phyloP scores from a whole-genome alignment of 139 green algal species.

The Volvox reticuliferus region DNA sequence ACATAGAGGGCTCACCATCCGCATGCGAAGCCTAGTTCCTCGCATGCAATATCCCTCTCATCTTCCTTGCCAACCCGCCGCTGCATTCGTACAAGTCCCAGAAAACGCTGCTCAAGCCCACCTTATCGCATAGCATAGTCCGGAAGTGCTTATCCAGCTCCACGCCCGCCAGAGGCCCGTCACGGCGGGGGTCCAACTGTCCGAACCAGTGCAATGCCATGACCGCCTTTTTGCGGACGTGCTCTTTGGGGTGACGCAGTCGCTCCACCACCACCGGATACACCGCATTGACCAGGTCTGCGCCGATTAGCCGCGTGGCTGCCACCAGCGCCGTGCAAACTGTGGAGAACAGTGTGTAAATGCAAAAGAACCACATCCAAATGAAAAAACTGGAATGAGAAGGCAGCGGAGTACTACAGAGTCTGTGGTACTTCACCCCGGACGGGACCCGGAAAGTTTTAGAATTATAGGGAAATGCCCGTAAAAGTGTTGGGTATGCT shows the following conservation, averaged over 20 bases:
- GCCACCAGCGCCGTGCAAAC: slow-evolving; percentile 79
- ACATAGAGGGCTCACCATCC: no score
- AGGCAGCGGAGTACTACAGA: no score
- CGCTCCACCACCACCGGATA: slow-evolving; percentile 71
- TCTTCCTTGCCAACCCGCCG: neutral
- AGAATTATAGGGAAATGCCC: no score
- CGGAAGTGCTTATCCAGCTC: slow-evolving; percentile 82
- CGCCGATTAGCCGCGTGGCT: slow-evolving; percentile 80
- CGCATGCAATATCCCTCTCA: neutral
- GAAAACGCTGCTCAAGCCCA: neutral
- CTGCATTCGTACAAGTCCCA: no score
- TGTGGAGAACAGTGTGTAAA: neutral
- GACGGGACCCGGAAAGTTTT: no score
- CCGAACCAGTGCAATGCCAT: slow-evolving; percentile 89
- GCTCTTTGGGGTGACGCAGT: slow-evolving; percentile 72
- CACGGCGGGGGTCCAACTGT: slow-evolving; percentile 78
- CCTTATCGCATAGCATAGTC: slow-evolving; percentile 82
- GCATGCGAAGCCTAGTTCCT: no score
- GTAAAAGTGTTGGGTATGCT: no score
- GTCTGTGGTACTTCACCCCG: no score
- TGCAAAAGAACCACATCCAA: no score
- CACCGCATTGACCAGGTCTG: slow-evolving; percentile 92
- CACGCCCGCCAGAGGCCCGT: slow-evolving; percentile 71
- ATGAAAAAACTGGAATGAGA: no score
- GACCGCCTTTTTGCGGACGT: slow-evolving; percentile 96